Evolutionary conservation across 2,329 filamentous ascomycete species (phyloP).

Genomic region (Pseudocercospora fijiensis): DNA sequence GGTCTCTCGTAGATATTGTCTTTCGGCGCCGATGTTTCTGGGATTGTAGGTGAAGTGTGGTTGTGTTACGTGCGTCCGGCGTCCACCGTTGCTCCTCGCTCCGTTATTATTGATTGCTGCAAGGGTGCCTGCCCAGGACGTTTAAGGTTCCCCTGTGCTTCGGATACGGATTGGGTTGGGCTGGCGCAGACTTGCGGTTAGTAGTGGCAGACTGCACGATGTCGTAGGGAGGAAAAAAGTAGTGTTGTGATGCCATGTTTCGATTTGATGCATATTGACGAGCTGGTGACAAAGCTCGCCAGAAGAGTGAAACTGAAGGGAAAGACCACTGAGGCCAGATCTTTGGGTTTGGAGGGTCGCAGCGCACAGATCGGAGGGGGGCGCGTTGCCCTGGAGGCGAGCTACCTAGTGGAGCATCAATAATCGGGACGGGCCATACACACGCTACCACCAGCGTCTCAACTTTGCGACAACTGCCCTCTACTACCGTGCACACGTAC

Average conservation of each 20-base stretch:
- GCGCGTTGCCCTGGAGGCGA: neutral
- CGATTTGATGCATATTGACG: neutral
- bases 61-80: too few species aligned
- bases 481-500: neutral
- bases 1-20: neutral
- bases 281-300: neutral
- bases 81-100: too few species aligned
- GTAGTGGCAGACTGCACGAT: neutral
- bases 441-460: neutral
- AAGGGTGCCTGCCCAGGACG: too few species aligned
- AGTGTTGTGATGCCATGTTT: neutral
- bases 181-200: neutral
- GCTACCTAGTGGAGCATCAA: neutral
- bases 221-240: neutral
- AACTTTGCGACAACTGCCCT: neutral
- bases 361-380: neutral
- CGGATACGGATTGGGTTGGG: neutral
- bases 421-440: conserved; percentile 1
- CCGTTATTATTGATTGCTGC: too few species aligned
- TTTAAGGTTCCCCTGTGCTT: neutral
- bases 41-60: too few species aligned
- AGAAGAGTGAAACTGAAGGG: neutral
- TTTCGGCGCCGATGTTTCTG: neutral
- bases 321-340: neutral
- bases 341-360: neutral